Percentiles rank a stretch among this genome's conserved stretches.
These are phyloP conservation scores for Bryum argenteum DNA, from an alignment of 225 moss, liverwort and hornwort species.

Conservation along the genomic window DNA sequence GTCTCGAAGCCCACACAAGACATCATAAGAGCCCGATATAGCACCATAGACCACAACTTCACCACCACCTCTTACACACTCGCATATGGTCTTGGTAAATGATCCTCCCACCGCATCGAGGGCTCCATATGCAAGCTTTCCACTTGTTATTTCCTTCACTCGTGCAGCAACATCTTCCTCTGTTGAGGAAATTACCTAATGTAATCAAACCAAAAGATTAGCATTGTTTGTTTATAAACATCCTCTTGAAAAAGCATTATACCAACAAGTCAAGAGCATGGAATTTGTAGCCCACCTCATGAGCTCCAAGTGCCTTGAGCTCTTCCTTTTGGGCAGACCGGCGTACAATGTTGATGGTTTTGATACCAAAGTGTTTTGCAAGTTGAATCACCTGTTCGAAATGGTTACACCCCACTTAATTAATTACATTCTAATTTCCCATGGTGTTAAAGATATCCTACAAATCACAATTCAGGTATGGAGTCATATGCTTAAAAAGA, in stretches of 20 bases:
- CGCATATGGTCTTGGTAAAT: constrained; percentile 20
- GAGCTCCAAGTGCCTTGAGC: constrained; percentile 24
- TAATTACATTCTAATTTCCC: no score
- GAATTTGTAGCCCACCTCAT: constrained; percentile 8
- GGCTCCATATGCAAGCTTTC: not conserved
- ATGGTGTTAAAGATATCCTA: no score
- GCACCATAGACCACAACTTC: constrained; percentile 18
- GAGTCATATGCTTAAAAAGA: no score
- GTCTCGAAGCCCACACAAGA: constrained; percentile 4
- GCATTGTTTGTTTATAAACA: no score
- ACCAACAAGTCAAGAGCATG: no score
- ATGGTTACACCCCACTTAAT: no score
- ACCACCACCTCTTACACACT: not conserved
- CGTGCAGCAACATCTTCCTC: constrained; percentile 14
- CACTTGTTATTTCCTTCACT: constrained; percentile 13
- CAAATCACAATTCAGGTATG: no score
- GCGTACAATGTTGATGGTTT: constrained; percentile 34
- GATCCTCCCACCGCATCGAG: constrained; percentile 20
- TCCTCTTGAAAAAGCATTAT: no score
- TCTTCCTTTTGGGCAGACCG: constrained; percentile 24
- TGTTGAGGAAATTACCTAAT: not conserved
- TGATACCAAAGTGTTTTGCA: constrained; percentile 12
- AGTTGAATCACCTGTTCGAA: constrained; percentile 23
- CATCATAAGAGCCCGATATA: constrained; percentile 9
- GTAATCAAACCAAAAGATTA: no score